Conservation (phyloP, 192 early-diverging fungal species). For the Mortierella alpina region DNA sequence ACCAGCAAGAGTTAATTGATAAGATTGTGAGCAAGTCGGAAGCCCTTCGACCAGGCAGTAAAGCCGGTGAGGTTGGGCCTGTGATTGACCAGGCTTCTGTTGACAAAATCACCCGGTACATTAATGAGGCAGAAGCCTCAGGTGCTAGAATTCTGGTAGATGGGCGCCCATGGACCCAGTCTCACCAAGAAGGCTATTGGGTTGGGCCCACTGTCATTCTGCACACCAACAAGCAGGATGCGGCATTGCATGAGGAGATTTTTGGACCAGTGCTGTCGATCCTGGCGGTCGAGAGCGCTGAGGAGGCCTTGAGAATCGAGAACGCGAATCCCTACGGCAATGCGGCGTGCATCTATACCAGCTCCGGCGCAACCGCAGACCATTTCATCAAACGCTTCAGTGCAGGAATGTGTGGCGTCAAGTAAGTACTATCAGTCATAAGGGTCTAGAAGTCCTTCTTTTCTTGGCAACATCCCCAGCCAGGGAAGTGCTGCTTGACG, state of each 20-base stretch:
- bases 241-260: conserved; percentile 81
- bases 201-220: conserved; percentile 77
- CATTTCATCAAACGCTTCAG: conserved; percentile 73
- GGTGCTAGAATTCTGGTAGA: conserved; percentile 79
- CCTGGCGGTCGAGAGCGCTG: conserved; percentile 60
- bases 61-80: conserved; percentile 72
- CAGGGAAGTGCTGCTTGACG: neutral
- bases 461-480: neutral
- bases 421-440: conserved; percentile 44
- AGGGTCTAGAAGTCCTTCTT: neutral
- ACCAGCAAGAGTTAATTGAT: conserved; percentile 71
- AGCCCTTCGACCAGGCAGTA: conserved; percentile 64
- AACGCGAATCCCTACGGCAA: conserved; percentile 78
- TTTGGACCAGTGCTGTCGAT: conserved; percentile 86
- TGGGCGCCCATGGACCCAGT: conserved; percentile 63
- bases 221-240: conserved; percentile 67
- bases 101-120: conserved; percentile 72
- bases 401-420: conserved; percentile 87
- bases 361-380: conserved; percentile 72
- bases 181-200: conserved; percentile 70
- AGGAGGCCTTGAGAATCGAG: conserved; percentile 79
- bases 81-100: conserved; percentile 78
- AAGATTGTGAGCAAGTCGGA: conserved; percentile 69
- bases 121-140: conserved; percentile 60
- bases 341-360: conserved; percentile 79